Evolutionary conservation across 2,329 filamentous ascomycete species (phyloP).

Genomic region (Plenodomus lindquistii): DNA sequence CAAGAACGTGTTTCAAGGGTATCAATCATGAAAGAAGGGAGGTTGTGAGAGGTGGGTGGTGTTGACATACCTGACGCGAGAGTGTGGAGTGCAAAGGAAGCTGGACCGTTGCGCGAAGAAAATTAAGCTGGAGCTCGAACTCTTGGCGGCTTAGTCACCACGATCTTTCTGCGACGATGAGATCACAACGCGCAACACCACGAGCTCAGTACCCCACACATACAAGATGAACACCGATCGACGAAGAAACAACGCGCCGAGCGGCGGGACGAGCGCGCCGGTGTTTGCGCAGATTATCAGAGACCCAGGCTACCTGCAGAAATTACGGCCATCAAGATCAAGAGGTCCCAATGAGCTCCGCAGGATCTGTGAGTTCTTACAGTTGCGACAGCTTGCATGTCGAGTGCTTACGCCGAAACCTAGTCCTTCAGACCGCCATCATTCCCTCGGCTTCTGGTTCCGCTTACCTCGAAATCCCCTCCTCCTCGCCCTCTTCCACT

Average conservation of each 20-base stretch:
- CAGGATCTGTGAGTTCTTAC: constrained; percentile 74
- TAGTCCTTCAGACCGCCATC: constrained; percentile 87
- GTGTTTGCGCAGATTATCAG: constrained; percentile 63
- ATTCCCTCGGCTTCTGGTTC: constrained; percentile 93
- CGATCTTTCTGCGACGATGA: constrained; percentile 2
- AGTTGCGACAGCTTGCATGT: neutral
- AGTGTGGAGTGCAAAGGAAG: constrained; percentile 25
- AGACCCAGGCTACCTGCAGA: constrained; percentile 51
- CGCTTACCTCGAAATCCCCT: constrained; percentile 73
- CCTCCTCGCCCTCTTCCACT: constrained; percentile 44
- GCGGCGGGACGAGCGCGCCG: constrained; percentile 74
- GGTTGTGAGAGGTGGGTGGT: neutral
- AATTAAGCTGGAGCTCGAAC: constrained; percentile 30
- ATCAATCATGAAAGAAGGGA: constrained; percentile 53
- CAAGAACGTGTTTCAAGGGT: constrained; percentile 58
- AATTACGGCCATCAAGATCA: constrained; percentile 57
- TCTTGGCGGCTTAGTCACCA: constrained; percentile 38
- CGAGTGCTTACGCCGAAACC: constrained; percentile 13
- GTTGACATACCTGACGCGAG: constrained; percentile 30
- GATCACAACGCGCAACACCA: constrained; percentile 1
- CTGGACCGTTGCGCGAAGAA: constrained; percentile 22
- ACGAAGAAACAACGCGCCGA: constrained; percentile 86
- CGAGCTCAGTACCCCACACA: constrained; percentile 6
- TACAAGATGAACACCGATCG: constrained; percentile 61
- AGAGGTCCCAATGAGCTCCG: constrained; percentile 73